A percentile compares a stretch with the other conserved stretches of the same genome.
These are phyloP conservation scores for Pichia sp. DNA, from an alignment of 1,139 yeast species.

Conservation along the genomic window DNA sequence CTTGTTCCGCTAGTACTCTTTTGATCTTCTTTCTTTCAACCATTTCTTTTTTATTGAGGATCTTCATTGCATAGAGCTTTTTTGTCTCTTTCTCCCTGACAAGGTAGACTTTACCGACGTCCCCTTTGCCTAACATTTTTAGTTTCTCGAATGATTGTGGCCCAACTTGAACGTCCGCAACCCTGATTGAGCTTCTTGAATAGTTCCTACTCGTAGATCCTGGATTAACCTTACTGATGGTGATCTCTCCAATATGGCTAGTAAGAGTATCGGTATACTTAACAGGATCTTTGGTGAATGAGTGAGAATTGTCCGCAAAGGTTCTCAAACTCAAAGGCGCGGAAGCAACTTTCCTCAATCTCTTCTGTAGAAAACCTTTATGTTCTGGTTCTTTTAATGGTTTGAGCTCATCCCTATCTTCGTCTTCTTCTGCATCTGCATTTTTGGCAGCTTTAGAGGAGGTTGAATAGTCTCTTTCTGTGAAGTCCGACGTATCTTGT, in stretches of 20 bases:
- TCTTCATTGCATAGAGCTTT: slow-evolving; percentile 87
- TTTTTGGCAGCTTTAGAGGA: too few relatives aligned
- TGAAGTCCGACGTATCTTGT: neutral
- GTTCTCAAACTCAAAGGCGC: slow-evolving; percentile 56
- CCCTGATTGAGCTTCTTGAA: slow-evolving; percentile 63
- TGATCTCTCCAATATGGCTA: slow-evolving; percentile 50
- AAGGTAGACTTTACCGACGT: slow-evolving; percentile 92
- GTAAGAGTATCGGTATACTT: slow-evolving; percentile 34
- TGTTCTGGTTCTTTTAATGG: slow-evolving; percentile 11
- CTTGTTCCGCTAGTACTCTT: slow-evolving; percentile 94
- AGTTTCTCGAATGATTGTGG: slow-evolving; percentile 87
- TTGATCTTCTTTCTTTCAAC: slow-evolving; percentile 90
- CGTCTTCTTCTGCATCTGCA: slow-evolving; percentile 14
- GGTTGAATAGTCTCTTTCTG: neutral
- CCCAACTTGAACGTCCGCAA: slow-evolving; percentile 72
- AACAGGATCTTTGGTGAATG: neutral
- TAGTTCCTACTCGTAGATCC: slow-evolving; percentile 45
- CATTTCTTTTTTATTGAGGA: slow-evolving; percentile 87
- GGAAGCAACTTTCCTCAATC: slow-evolving; percentile 69
- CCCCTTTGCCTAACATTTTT: slow-evolving; percentile 88
- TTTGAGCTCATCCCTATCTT: slow-evolving; percentile 13
- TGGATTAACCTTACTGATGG: slow-evolving; percentile 15
- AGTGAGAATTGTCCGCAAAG: slow-evolving; percentile 14
- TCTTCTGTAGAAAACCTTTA: slow-evolving; percentile 36
- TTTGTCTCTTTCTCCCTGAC: slow-evolving; percentile 76